phyloP scores from a whole-genome alignment of 2,329 filamentous ascomycete species.

The Alternaria sp. region DNA sequence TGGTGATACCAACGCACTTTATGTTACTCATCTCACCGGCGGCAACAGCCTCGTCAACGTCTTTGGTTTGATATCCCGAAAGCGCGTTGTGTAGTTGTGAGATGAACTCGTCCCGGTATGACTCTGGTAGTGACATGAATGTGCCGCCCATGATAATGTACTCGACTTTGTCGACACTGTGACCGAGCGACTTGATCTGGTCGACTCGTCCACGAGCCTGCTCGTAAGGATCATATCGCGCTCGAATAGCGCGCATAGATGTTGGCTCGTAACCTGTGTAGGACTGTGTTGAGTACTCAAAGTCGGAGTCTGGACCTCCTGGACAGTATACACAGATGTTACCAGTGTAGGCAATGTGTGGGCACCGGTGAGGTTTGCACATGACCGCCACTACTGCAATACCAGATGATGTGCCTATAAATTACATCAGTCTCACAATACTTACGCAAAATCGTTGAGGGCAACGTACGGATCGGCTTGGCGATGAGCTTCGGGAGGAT shows the following conservation, averaged over 20 bases:
- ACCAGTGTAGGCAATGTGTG: slow-evolving; percentile 96
- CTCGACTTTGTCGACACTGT: slow-evolving; percentile 98
- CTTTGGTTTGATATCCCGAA: slow-evolving; percentile 90
- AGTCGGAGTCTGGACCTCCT: slow-evolving; percentile 95
- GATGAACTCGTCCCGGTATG: slow-evolving; percentile 92
- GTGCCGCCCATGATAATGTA: slow-evolving; percentile 99
- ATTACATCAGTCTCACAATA: slow-evolving; percentile 1
- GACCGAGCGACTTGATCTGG: slow-evolving; percentile 92
- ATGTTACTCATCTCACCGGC: slow-evolving; percentile 96
- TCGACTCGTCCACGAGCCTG: slow-evolving; percentile 95
- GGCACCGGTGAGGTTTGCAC: slow-evolving; percentile 98
- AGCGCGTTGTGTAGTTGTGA: slow-evolving; percentile 95
- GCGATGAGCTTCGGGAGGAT: slow-evolving; percentile 95
- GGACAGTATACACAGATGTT: slow-evolving; percentile 99
- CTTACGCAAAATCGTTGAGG: background rate
- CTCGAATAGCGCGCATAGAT: slow-evolving; percentile 96
- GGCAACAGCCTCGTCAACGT: slow-evolving; percentile 93
- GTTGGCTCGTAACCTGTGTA: slow-evolving; percentile 99
- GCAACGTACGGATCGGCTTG: slow-evolving; percentile 83
- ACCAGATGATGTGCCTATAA: slow-evolving; percentile 84
- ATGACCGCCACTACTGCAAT: slow-evolving; percentile 99
- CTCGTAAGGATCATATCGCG: slow-evolving; percentile 96
- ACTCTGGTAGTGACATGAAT: slow-evolving; percentile 93
- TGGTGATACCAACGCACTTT: slow-evolving; percentile 98
- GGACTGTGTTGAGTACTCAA: slow-evolving; percentile 98